phyloP scores from a whole-genome alignment of 768 basidiomycete genomes.

The Hemileccinum impolitum region DNA sequence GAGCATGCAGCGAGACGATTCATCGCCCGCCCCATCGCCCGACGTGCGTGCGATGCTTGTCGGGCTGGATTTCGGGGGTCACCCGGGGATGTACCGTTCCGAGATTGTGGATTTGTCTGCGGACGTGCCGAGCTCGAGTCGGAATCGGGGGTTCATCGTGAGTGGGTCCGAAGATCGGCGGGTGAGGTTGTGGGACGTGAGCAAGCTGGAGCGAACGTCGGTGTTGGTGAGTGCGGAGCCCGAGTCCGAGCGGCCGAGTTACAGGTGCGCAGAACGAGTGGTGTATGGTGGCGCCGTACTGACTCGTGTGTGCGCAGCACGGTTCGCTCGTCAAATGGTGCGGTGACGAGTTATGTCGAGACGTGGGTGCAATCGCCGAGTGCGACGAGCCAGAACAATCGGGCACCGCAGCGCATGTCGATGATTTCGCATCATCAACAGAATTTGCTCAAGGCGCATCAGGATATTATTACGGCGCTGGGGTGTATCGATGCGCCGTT shows the following conservation, averaged over 20 bases:
- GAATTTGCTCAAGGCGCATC: constrained; percentile 80
- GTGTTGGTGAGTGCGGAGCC: constrained; percentile 77
- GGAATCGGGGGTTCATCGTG: constrained; percentile 69
- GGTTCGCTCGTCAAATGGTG: constrained; percentile 35
- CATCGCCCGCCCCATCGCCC: constrained; percentile 47
- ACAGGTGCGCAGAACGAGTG: constrained; percentile 49
- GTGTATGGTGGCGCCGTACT: neutral
- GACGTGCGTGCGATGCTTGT: constrained; percentile 69
- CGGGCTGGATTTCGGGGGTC: constrained; percentile 76
- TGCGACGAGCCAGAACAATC: constrained; percentile 50
- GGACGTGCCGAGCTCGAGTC: constrained; percentile 39
- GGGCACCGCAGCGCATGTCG: constrained; percentile 72
- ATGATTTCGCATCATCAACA: constrained; percentile 82
- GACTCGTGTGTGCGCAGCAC: constrained; percentile 23
- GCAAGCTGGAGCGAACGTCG: constrained; percentile 63
- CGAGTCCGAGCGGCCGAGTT: constrained; percentile 73
- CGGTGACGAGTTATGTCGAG: constrained; percentile 56
- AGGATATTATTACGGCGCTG: constrained; percentile 84
- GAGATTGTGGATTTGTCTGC: constrained; percentile 45
- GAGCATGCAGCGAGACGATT: constrained; percentile 33
- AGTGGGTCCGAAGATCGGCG: constrained; percentile 90
- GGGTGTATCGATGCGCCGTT: constrained; percentile 91
- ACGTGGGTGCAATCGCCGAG: constrained; percentile 51
- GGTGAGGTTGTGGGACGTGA: constrained; percentile 86
- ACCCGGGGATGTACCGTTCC: constrained; percentile 49